Base-by-base conservation (phyloP, 2,329 filamentous ascomycete species). In the Cladophialophora bantiana region DNA sequence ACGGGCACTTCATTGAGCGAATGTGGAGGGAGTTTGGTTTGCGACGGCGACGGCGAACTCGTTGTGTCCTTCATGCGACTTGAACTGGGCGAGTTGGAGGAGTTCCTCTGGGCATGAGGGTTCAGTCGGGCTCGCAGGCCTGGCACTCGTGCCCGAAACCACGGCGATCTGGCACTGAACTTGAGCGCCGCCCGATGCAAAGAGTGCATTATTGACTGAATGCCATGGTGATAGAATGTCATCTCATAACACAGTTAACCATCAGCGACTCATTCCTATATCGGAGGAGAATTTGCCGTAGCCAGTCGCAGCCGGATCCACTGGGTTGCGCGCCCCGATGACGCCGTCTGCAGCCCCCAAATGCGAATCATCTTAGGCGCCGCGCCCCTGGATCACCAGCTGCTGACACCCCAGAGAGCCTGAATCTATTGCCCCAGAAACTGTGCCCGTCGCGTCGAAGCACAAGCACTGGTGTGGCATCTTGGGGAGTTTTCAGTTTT, bases 151-250 rank as follows among this genome's bases (percentile, higher is more conserved):
- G 50, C 31, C 35, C 68, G 68, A 32, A 65, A 35, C 63, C 62
- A 68, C 35, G 61, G 64, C 40, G 63, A 56, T 59, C 55, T 64
- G 63, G 63, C 64, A 66, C 68, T 66, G 45, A 66, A 62, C 15
- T 62, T 70, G 48, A 64, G 35, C 13, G 66, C 59, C 57, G 66
- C 59, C 60, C 68, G 63, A 52, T 68, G 63, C 58, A 70, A 48
- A 50, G 36, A 6, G 55, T 61, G 65, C 66, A 70, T 70, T 42
- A 40, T 67, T 61, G 54, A n/a, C 6, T 15, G 3, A 42, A 35
- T 62, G 20, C 58, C 67, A 69, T 69, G 15, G 2, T 63, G 60
- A 53, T 31, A 26, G 7, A 56, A 32, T 31, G 45, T 55, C 40
- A 42, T 63, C 48, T 50, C 15, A 18, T 42, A 7, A 18, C 7